Evolutionary conservation across 768 basidiomycete genomes (phyloP), one percentile per base, ranked within the genome.

Genomic region (Pleurotus pulmonarius): DNA sequence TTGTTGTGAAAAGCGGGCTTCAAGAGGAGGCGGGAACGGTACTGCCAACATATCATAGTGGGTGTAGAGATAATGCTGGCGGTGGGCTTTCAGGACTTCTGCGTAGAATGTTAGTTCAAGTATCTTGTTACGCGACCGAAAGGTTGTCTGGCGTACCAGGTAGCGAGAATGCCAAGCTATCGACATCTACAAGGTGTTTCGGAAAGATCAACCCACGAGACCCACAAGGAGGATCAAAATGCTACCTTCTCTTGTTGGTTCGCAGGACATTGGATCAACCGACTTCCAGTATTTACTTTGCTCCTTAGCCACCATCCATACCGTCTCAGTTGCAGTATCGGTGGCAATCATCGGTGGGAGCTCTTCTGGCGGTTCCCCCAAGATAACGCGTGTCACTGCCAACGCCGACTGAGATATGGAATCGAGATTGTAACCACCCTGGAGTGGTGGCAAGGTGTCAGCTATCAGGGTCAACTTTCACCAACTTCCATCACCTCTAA

Each of bases 381-480:
- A 80, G n/a, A 98, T 72, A n/a, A 93, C 81, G 57, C 82, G 78
- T 5, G 90, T 83, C 26, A 98, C 96, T 1, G 94, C 95, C 37
- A 94, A 69, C 0, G 94, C 90, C 18, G 94, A 98, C 13, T 76
- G 77, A 16, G 94, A 89, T 61, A 95, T 92, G 2, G 97, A 88
- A 13, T 91, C 81, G 24, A 98, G 80, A 63, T 94, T 94, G 71
- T 99, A 99, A 1, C 97, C 97, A 8, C 97, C 97, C 95, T 98
- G 20, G 5, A 16, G 40, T 40, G n/a, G 38, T 41, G 12, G 5
- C 44, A 3, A 26, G 49, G n/a, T 40, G 18, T 46, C 40, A 58
- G 53, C 8, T 9, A 52, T 16, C 22, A 20, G 29, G 29, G 11
- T 37, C 16, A 13, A 44, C 47, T 49, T 12, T 20, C 1, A 18